Conservation (phyloP, 352 stramenopile species). For the Globisporangium abappressorium region DNA sequence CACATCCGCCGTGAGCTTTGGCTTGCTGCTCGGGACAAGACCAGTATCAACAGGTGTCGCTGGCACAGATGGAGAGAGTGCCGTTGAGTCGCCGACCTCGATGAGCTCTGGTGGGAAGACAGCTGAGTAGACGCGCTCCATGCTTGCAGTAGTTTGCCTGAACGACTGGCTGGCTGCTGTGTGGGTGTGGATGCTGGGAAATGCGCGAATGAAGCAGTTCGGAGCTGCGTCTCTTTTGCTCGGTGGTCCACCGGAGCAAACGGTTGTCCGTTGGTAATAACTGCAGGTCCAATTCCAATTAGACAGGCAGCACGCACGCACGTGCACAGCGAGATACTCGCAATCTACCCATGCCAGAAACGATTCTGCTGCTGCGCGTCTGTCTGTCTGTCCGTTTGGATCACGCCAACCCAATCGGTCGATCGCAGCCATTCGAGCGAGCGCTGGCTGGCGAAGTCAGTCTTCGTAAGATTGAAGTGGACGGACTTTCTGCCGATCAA, state of each 20-base stretch:
- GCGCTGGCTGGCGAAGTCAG: too few relatives aligned
- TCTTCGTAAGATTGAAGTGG: too few relatives aligned
- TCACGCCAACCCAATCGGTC: neutral
- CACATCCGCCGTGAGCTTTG: conserved; percentile 48
- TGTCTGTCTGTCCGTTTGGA: neutral
- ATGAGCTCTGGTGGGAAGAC: conserved; percentile 61
- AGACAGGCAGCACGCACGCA: neutral
- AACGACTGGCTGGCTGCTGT: neutral
- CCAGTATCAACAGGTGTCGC: neutral
- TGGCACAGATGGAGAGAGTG: neutral
- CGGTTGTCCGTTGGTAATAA: neutral
- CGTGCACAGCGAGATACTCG: neutral
- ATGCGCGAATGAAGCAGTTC: conserved; percentile 5
- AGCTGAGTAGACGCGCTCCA: conserved; percentile 85
- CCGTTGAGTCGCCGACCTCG: neutral
- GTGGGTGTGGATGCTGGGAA: neutral
- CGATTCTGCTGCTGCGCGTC: neutral
- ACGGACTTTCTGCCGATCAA: too few relatives aligned
- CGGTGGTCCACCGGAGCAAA: neutral
- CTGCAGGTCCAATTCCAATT: neutral
- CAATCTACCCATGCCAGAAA: neutral
- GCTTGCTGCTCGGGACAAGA: conserved; percentile 7
- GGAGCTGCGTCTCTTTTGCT: neutral
- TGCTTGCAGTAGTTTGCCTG: conserved; percentile 13
- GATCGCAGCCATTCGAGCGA: too few relatives aligned